Evolutionary conservation across 305 asterid genomes (phyloP).

Genomic region (Coffea humblotiana): DNA sequence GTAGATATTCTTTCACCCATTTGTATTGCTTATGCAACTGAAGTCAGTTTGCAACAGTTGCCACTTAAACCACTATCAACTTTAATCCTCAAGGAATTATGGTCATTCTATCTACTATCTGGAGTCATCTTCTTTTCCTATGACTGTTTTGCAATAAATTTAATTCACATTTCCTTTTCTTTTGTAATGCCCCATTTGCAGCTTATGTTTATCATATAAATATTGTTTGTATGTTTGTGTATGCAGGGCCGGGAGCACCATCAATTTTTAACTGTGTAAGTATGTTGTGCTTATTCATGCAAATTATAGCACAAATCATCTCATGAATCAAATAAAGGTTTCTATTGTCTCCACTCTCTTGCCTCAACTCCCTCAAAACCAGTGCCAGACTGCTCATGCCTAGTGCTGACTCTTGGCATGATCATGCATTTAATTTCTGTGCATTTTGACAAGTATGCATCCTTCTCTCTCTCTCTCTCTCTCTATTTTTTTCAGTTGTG

Average conservation of each 20-base stretch:
- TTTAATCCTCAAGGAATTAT: neutral
- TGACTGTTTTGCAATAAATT: too few species aligned
- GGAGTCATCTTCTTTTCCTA: neutral
- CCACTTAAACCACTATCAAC: neutral
- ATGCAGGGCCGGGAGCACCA: slow-evolving; percentile 94
- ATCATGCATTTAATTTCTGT: neutral
- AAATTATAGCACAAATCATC: neutral
- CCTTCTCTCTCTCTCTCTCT: too few species aligned
- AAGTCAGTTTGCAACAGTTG: neutral
- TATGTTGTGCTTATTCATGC: slow-evolving; percentile 20
- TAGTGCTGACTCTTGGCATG: neutral
- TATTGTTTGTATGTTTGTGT: slow-evolving; percentile 1
- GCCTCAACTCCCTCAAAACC: neutral
- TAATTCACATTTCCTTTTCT: neutral
- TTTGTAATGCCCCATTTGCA: neutral
- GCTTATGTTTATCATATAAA: neutral
- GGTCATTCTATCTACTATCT: neutral
- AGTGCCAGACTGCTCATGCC: neutral
- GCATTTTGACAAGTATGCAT: neutral
- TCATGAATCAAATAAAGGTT: neutral
- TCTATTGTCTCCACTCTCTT: neutral
- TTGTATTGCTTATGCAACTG: neutral
- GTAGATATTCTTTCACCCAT: slow-evolving; percentile 9
- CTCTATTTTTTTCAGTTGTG: too few species aligned
- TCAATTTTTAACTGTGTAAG: slow-evolving; percentile 79